These are phyloP conservation scores for Spizellomyces sp. DNA, from an alignment of 192 early-diverging fungal genomes.

Conservation along the genomic window DNA sequence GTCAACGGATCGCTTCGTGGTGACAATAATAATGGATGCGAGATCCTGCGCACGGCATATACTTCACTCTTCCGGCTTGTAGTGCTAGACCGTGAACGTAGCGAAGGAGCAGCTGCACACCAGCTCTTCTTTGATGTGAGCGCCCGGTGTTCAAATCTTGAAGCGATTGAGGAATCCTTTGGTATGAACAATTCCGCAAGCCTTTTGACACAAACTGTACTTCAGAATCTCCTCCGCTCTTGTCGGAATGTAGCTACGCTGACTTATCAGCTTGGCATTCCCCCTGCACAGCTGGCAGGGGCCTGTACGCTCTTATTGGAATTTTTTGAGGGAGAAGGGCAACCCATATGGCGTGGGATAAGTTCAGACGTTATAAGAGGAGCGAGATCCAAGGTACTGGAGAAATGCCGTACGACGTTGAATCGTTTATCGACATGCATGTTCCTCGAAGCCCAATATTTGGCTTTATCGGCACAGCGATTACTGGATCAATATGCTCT, in stretches of 20 bases:
- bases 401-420: slow-evolving; percentile 7
- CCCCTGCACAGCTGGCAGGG: neutral
- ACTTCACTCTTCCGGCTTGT: slow-evolving; percentile 9
- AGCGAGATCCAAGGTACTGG: slow-evolving; percentile 6
- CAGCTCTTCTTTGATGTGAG: slow-evolving; percentile 9
- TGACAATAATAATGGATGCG: neutral
- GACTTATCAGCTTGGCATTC: neutral
- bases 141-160: slow-evolving; percentile 1
- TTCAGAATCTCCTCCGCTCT: slow-evolving; percentile 10
- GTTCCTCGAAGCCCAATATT: slow-evolving; percentile 29
- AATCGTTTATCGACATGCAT: slow-evolving; percentile 14
- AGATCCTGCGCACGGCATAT: neutral
- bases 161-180: slow-evolving; percentile 13
- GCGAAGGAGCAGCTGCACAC: slow-evolving; percentile 1
- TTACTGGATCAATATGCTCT: slow-evolving; percentile 42
- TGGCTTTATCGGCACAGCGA: slow-evolving; percentile 32
- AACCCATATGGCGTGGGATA: slow-evolving; percentile 12
- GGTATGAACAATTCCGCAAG: neutral
- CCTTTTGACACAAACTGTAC: slow-evolving; percentile 16
- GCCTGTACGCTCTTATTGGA: slow-evolving; percentile 18
- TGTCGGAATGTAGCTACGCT: slow-evolving; percentile 11
- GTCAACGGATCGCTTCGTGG: neutral
- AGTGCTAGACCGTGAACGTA: neutral
- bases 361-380: slow-evolving; percentile 1
- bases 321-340: slow-evolving; percentile 7